Evolutionary conservation across 306 rosid species (phyloP), one percentile per base, ranked within the genome.

Genomic region (Medicago ruthenica): DNA sequence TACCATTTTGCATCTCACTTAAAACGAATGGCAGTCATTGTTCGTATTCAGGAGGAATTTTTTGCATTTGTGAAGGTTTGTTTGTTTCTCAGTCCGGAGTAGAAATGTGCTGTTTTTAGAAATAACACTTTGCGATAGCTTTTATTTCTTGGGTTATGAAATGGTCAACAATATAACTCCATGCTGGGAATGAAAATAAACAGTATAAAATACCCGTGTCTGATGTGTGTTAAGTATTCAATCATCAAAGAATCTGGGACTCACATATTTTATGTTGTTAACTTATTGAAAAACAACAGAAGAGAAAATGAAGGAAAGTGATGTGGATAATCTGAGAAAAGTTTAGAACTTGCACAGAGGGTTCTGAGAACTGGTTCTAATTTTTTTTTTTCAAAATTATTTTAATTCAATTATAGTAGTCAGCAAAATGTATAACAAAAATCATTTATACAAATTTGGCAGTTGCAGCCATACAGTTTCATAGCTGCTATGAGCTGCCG

Each of bases 1-100:
- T 89, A 90, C 85, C 99, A 95, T 86, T 95, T 95, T 80, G 96
- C 99, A 37, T 95, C 99, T 76, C 83, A 95, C 71, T 86, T 95
- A 80, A 95, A 95, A 84, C 87, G 99, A 80, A 95, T 95, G 99
- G 91, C 99, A 57, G 99, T 88, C 75, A 80, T 95, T 82, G 99
- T 95, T 76, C 98, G 97, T 82, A 87, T 90, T 83, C 91, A 92
- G 80, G 99, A 95, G 74, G 91, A 83, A 34, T 95, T 90, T 90
- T 86, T 89, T 2, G 87, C 98, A 78, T 95, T 95, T 87, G 97
- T 95, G 83, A 95, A 95, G 99, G 99, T 95, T 51, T 60, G 85
- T 63, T 73, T 11, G n/a, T 74, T 88, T 59, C 59, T 41, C 31
- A 50, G 54, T 45, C 48, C 34, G 17, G 64, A 44, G n/a, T 54